Evolutionary conservation across 78 protist genomes (phyloP).

Genomic region (Speleostelium caveatum): DNA sequence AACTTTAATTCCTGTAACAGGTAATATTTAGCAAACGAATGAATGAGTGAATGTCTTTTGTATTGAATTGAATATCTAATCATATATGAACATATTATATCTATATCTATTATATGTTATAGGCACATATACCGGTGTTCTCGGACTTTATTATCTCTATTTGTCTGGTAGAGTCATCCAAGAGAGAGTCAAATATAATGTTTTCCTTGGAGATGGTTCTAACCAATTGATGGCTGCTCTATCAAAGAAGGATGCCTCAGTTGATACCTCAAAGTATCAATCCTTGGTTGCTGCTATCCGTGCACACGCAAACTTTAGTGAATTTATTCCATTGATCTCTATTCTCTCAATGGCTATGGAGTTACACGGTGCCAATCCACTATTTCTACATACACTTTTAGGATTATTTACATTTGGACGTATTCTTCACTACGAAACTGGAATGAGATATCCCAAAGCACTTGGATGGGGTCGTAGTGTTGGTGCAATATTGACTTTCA

Average conservation of each 20-base stretch:
- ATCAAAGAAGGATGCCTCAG: neutral
- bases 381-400: neutral
- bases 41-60: too few relatives aligned
- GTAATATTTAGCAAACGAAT: too few relatives aligned
- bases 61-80: too few relatives aligned
- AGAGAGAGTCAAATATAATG: neutral
- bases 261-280: neutral
- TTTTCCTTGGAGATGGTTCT: constrained; percentile 45
- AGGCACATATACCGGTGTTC: constrained; percentile 34
- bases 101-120: constrained; percentile 33
- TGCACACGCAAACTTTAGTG: constrained; percentile 59
- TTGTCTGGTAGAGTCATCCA: neutral
- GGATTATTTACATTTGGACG: constrained; percentile 10
- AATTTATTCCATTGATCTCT: constrained; percentile 22
- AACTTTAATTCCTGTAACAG: too few relatives aligned
- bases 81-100: neutral
- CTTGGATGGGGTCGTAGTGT: neutral
- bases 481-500: neutral
- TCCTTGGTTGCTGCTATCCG: constrained; percentile 4
- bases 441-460: neutral
- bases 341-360: constrained; percentile 12
- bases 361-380: constrained; percentile 29
- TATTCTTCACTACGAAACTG: neutral
- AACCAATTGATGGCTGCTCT: neutral
- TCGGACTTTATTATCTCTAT: constrained; percentile 20